Evolutionary conservation across 1,284 basidiomycete genomes (phyloP).

Genomic region (Stygiomarasmius scandens): DNA sequence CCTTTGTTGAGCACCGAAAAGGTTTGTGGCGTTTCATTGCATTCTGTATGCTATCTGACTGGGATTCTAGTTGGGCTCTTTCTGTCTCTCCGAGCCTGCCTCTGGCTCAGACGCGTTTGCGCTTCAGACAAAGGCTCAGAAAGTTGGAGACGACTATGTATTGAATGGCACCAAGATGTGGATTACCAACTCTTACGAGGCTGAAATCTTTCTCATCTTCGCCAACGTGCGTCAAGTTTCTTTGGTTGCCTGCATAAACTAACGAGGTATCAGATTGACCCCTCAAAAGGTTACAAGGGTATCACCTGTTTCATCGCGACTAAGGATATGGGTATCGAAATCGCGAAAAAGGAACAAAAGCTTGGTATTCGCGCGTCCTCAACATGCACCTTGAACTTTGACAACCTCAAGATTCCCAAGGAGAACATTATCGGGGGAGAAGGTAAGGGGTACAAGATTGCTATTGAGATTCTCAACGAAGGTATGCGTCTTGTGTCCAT

Average conservation of each 20-base stretch:
- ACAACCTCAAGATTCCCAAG: slow-evolving; percentile 88
- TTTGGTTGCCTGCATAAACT: background rate
- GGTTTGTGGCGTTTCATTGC: slow-evolving; percentile 43
- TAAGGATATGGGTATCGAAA: slow-evolving; percentile 95
- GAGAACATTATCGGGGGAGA: slow-evolving; percentile 94
- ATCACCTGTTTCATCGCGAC: slow-evolving; percentile 98
- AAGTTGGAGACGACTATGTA: slow-evolving; percentile 82
- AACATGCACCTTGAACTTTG: slow-evolving; percentile 95
- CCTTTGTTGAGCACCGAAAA: slow-evolving; percentile 81
- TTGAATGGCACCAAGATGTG: slow-evolving; percentile 99
- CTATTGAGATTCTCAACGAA: slow-evolving; percentile 98
- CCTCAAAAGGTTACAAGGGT: slow-evolving; percentile 96
- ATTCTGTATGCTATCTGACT: background rate
- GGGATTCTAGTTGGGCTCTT: slow-evolving; percentile 80
- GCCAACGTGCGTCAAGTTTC: slow-evolving; percentile 71
- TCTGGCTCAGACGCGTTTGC: slow-evolving; percentile 47
- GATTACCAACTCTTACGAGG: slow-evolving; percentile 97
- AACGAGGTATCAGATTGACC: slow-evolving; percentile 62
- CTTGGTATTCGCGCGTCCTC: slow-evolving; percentile 97
- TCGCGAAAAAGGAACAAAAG: slow-evolving; percentile 99
- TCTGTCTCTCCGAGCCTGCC: slow-evolving; percentile 92
- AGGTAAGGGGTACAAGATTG: slow-evolving; percentile 97
- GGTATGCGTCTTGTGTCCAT: no score
- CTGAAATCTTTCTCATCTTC: slow-evolving; percentile 53
- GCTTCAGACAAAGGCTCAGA: slow-evolving; percentile 89